Conservation (phyloP, 352 stramenopile species). For the Lagenidium sp. region DNA sequence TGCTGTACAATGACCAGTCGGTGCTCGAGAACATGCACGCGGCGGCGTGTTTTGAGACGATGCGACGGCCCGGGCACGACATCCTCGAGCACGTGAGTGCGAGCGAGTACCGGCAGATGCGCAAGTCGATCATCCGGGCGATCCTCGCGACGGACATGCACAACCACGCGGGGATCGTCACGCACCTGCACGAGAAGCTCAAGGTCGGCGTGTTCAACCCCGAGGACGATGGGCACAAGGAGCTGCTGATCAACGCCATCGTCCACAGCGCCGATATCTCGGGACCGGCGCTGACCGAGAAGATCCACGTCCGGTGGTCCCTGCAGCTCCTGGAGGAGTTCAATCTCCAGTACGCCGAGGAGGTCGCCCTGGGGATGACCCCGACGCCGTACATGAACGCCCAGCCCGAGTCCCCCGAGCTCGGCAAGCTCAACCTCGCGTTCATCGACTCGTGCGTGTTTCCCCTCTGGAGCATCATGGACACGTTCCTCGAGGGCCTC, state of each 20-base stretch:
- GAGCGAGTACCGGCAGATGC: constrained; percentile 35
- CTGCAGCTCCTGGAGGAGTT: constrained; percentile 66
- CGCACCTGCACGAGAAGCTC: constrained; percentile 59
- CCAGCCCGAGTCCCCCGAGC: constrained; percentile 40
- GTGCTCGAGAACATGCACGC: constrained; percentile 88
- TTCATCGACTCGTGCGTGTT: constrained; percentile 84
- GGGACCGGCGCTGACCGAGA: constrained; percentile 42
- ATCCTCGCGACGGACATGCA: constrained; percentile 85
- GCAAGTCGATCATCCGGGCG: constrained; percentile 62
- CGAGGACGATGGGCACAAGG: constrained; percentile 45
- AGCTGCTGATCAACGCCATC: constrained; percentile 66
- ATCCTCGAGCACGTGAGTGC: constrained; percentile 38
- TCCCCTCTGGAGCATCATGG: constrained; percentile 69
- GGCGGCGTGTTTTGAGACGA: constrained; percentile 69
- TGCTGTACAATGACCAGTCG: constrained; percentile 84
- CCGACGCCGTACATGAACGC: constrained; percentile 77
- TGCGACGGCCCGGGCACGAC: constrained; percentile 57
- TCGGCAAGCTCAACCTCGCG: constrained; percentile 64
- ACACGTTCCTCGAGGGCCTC: constrained; percentile 49
- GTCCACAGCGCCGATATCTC: constrained; percentile 78
- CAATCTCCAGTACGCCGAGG: constrained; percentile 71
- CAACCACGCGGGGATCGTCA: constrained; percentile 60
- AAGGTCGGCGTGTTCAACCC: constrained; percentile 34
- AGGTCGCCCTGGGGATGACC: constrained; percentile 48
- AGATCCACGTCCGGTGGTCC: constrained; percentile 61